Evolutionary conservation across 2,329 filamentous ascomycete genomes (phyloP), one percentile per base, ranked within the genome.

Genomic region (Talaromyces funiculosus): DNA sequence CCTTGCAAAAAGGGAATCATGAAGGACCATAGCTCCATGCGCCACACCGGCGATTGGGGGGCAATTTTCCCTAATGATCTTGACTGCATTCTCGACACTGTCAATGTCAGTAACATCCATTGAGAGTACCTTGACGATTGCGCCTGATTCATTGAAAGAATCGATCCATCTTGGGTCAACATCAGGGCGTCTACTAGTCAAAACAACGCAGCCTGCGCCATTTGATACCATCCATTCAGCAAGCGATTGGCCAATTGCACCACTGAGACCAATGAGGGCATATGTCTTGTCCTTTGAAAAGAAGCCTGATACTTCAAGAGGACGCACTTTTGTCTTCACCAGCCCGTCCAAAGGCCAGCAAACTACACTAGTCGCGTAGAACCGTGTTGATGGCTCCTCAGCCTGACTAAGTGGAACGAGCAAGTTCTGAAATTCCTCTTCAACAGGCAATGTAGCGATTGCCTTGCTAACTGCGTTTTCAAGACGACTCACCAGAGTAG

Each of bases 181-280:
- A 20, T 63, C 62, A 6, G 66, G 60, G 16, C 65, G 65, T 22
- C 84, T 77, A 12, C 82, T 84, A 1, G 86, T 64, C 53, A 85
- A 81, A 2, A 80, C 78, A 10, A 87, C 63, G 60, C 82, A 72
- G 18, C 73, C 76, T 1, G 79, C 84, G 0, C 84, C 84, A 14
- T 79, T 77, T 4, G 69, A 66, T 16, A 75, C 72, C 57, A 87
- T 74, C 56, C 82, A 75, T 56, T 76, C 72, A 2, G 82, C 78
- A 42, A 86, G 79, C 63, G 77, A 80, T 33, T 77, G 75, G 0
- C 84, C 84, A 1, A 87, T 74, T 7, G 83, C 84, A 12, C 83
- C 83, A 0, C 85, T 75, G 0, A 83, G 82, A 16, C 84, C 84
- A 5, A 78, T 77, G 2, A 87, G 69, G 2, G 86, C 66, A 59